Evolutionary conservation across 2,329 filamentous ascomycete genomes (phyloP).

Genomic region (Cordyceps fumosorosea): DNA sequence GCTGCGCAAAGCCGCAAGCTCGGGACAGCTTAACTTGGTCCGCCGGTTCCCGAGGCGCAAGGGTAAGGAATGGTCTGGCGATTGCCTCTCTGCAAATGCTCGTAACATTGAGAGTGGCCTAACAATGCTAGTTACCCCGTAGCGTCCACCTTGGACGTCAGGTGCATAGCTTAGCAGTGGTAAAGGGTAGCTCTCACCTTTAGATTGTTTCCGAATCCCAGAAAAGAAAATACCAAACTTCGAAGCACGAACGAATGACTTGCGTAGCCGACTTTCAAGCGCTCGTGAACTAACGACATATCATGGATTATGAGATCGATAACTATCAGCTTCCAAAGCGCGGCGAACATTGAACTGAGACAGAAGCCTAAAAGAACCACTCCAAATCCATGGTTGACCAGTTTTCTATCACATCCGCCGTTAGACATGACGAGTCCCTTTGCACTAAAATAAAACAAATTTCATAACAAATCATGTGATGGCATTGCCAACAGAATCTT

Average conservation of each 20-base stretch:
- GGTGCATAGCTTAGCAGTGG: too few relatives aligned
- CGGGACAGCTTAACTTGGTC: background rate
- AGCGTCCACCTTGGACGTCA: background rate
- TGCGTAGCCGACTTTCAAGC: too few relatives aligned
- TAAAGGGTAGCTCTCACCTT: too few relatives aligned
- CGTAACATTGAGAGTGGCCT: too few relatives aligned
- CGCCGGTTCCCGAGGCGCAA: background rate
- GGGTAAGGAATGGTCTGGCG: background rate
- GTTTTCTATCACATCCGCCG: background rate
- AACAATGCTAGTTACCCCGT: too few relatives aligned
- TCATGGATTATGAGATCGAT: too few relatives aligned
- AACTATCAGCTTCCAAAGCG: too few relatives aligned
- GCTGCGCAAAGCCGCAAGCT: background rate
- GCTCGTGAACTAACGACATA: too few relatives aligned
- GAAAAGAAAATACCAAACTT: too few relatives aligned
- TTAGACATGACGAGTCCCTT: background rate
- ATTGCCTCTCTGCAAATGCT: too few relatives aligned
- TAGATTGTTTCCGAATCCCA: too few relatives aligned
- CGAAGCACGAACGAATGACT: too few relatives aligned
- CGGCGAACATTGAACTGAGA: constrained; percentile 2
- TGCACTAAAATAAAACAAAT: background rate
- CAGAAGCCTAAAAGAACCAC: background rate
- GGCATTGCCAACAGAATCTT: background rate
- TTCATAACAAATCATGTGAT: background rate
- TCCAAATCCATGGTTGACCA: background rate